Percentiles rank a stretch among this genome's conserved stretches.
phyloP scores from a whole-genome alignment of 2,329 filamentous ascomycete species.

The Albifimbria verrucaria region DNA sequence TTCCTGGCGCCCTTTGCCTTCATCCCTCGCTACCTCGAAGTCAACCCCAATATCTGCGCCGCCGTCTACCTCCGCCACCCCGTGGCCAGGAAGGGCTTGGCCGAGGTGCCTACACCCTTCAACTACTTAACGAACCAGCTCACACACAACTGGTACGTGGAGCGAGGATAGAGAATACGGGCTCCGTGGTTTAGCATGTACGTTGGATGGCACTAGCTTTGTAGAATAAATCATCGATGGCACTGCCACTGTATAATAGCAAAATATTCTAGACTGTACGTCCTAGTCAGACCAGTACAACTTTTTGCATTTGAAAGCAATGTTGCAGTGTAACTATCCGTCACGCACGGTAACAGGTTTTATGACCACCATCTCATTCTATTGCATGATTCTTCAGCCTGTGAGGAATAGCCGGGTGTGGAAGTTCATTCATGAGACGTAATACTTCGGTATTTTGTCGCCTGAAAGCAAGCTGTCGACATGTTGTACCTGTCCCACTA shows the following conservation, averaged over 20 bases:
- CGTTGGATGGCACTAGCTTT: slow-evolving; percentile 2
- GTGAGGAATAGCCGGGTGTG: background rate
- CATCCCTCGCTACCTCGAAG: slow-evolving; percentile 91
- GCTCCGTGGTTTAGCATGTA: slow-evolving; percentile 8
- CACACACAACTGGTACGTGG: slow-evolving; percentile 92
- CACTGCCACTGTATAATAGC: slow-evolving; percentile 24
- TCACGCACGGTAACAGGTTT: too few relatives aligned
- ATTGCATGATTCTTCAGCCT: too few relatives aligned
- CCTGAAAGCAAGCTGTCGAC: background rate
- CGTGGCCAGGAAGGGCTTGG: slow-evolving; percentile 75
- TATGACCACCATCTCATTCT: too few relatives aligned
- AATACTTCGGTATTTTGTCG: background rate
- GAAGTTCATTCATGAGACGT: background rate
- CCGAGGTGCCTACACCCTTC: slow-evolving; percentile 86
- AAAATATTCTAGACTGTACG: slow-evolving; percentile 26
- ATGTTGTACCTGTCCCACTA: background rate
- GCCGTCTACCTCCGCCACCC: slow-evolving; percentile 95
- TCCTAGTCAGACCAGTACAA: slow-evolving; percentile 24
- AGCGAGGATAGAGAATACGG: slow-evolving; percentile 58
- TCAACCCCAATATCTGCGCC: slow-evolving; percentile 95
- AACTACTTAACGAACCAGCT: slow-evolving; percentile 66
- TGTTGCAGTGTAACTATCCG: too few relatives aligned
- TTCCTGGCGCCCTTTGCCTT: slow-evolving; percentile 94
- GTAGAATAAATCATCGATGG: slow-evolving; percentile 2
- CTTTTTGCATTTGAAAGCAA: slow-evolving; percentile 22